Base-by-base conservation (phyloP, 768 basidiomycete species). In the Rhizopogon rudus region DNA sequence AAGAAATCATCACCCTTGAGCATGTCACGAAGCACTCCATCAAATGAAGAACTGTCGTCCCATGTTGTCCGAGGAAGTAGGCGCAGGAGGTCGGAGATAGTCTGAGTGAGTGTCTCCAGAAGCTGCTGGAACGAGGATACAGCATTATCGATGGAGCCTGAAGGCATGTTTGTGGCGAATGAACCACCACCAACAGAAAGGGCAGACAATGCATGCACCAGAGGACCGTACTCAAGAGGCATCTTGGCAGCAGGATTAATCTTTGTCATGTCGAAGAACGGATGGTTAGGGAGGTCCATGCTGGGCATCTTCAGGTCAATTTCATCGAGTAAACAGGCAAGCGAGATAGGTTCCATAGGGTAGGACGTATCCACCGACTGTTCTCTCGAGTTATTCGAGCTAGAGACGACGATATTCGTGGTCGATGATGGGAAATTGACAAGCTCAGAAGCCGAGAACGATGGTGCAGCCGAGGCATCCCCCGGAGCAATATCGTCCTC, bases 111-210 rank as follows among this genome's bases (percentile, higher is more conserved):
- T 0, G 90, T 93, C 74, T 93, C 91, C 42, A 94, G 75, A 0
- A 94, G 75, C 63, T 92, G 90, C 61, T 94, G 91, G 74, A 93
- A 93, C 13, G 91, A 91, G 3, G 89, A 87, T 29, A 93, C 90
- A 1, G 91, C 91, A 33, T 91, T 89, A 67, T 93, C 91, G 64
- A 93, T 91, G n/a, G 90, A 89, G 10, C 88, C 88, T 6, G 88
- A 85, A 14, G 91, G 89, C 75, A 91, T 85, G 61, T 83, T 88
- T 45, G 64, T 73, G 39, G 89, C 85, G 63, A 92, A 92, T 6
- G 88, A 90, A 8, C 88, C 88, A 9, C 91, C 88, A 3, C 89
- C 89, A 13, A 91, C 88, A 1, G 92, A 93, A 37, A 93, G 74
- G 12, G 91, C 89, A 7, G 92, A 92, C 28, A 93, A 71, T 1